Conservation (phyloP, 2,329 filamentous ascomycete genomes). For the Beauveria sp. region DNA sequence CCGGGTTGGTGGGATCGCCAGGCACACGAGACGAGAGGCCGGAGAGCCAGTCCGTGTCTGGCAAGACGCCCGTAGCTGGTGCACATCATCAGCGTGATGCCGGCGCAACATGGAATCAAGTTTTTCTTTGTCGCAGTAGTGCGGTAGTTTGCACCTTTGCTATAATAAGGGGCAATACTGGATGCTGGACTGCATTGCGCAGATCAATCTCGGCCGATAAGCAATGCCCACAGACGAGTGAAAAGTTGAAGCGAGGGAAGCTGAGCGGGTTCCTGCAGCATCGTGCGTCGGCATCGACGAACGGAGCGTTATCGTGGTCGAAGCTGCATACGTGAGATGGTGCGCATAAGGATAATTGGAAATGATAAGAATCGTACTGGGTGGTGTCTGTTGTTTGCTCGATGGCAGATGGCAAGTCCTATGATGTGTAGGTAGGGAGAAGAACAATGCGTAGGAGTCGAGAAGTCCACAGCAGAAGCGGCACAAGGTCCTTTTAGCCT, state of each 20-base stretch:
- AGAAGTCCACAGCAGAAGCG: no score
- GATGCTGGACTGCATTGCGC: neutral
- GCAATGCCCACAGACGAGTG: neutral
- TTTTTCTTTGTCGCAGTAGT: neutral
- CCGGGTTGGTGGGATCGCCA: neutral
- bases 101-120: neutral
- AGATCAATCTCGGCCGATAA: neutral
- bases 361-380: neutral
- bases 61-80: neutral
- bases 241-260: neutral
- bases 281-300: neutral
- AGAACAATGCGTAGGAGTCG: no score
- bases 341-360: neutral
- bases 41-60: neutral
- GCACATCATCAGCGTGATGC: neutral
- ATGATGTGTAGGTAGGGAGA: no score
- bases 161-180: neutral
- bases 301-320: neutral
- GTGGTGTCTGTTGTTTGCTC: neutral
- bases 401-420: neutral
- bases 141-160: neutral
- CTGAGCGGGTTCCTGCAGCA: neutral
- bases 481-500: no score
- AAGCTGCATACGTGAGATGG: neutral
- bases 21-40: conserved; percentile 1